Evolutionary conservation across 306 rosid genomes (phyloP).

Genomic region (Cucurbita ficifolia): DNA sequence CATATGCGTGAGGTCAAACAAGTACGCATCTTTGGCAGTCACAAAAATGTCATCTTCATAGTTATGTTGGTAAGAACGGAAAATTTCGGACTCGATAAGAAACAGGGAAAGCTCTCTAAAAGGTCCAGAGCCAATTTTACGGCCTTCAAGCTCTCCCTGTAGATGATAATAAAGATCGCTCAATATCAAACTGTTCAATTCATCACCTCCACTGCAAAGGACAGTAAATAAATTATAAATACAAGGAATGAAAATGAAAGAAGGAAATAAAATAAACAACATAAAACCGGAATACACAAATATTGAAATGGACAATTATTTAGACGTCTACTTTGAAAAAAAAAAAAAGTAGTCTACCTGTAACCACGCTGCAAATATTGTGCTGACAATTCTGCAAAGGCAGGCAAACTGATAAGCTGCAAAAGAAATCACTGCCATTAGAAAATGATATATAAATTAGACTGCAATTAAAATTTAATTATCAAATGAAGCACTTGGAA

Average conservation of each 20-base stretch:
- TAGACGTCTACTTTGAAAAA: background rate
- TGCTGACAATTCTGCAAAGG: conserved; percentile 57
- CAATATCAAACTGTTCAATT: conserved; percentile 52
- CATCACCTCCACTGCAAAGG: conserved; percentile 62
- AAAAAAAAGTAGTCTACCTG: conserved; percentile 35
- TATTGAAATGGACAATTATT: background rate
- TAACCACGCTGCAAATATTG: conserved; percentile 69
- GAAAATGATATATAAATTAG: background rate
- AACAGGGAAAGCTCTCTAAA: conserved; percentile 63
- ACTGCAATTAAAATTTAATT: background rate
- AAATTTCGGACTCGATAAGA: conserved; percentile 41
- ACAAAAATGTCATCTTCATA: conserved; percentile 34
- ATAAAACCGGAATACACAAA: background rate
- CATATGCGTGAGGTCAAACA: conserved; percentile 49
- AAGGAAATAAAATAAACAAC: conserved; percentile 3
- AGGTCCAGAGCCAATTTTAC: conserved; percentile 58
- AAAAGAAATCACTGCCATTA: conserved; percentile 12
- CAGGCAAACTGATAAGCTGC: conserved; percentile 74
- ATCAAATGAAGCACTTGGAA: background rate
- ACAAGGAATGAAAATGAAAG: background rate
- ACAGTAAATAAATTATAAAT: background rate
- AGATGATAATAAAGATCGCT: conserved; percentile 84
- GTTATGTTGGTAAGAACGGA: conserved; percentile 37
- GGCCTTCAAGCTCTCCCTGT: conserved; percentile 93
- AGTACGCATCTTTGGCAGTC: conserved; percentile 29